phyloP scores from a whole-genome alignment of 2,329 filamentous ascomycete genomes.

The Pyrenophora teres region DNA sequence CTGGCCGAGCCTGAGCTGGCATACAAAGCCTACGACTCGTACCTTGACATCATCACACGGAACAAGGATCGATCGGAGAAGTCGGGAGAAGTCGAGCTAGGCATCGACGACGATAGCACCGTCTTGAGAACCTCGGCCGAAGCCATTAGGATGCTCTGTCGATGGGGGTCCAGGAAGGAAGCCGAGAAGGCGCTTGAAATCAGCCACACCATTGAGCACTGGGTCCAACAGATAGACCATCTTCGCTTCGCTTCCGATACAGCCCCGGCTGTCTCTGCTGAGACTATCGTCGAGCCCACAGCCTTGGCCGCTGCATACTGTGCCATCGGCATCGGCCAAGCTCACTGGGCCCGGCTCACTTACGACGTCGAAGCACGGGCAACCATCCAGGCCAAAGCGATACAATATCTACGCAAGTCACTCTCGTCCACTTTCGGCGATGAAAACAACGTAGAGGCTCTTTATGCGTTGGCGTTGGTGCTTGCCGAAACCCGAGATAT shows the following conservation, averaged over 20 bases:
- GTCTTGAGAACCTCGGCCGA: slow-evolving; percentile 79
- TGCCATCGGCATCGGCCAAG: slow-evolving; percentile 82
- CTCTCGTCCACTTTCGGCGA: slow-evolving; percentile 69
- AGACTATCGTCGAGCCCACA: slow-evolving; percentile 58
- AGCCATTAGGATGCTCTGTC: slow-evolving; percentile 79
- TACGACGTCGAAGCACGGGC: slow-evolving; percentile 73
- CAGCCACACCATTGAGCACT: slow-evolving; percentile 71
- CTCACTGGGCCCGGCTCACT: slow-evolving; percentile 84
- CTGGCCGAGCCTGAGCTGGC: slow-evolving; percentile 91
- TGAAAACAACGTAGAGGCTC: slow-evolving; percentile 71
- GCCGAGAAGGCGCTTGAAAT: slow-evolving; percentile 79
- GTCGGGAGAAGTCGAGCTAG: slow-evolving; percentile 67
- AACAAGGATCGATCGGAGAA: slow-evolving; percentile 85
- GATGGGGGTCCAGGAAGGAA: slow-evolving; percentile 74
- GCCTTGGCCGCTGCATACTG: slow-evolving; percentile 72
- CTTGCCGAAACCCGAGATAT: slow-evolving; percentile 86
- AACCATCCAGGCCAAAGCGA: slow-evolving; percentile 76
- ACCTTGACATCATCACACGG: slow-evolving; percentile 83
- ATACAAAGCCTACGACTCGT: slow-evolving; percentile 88
- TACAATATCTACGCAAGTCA: slow-evolving; percentile 74
- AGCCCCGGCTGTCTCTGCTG: slow-evolving; percentile 40
- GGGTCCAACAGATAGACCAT: slow-evolving; percentile 64
- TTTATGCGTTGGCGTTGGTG: slow-evolving; percentile 82
- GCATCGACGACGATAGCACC: slow-evolving; percentile 77
- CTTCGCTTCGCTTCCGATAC: slow-evolving; percentile 30